A percentile compares a stretch with the other conserved stretches of the same genome.
Evolutionary conservation across 2,329 filamentous ascomycete genomes (phyloP).

Genomic region (Atkinsonella texensis): DNA sequence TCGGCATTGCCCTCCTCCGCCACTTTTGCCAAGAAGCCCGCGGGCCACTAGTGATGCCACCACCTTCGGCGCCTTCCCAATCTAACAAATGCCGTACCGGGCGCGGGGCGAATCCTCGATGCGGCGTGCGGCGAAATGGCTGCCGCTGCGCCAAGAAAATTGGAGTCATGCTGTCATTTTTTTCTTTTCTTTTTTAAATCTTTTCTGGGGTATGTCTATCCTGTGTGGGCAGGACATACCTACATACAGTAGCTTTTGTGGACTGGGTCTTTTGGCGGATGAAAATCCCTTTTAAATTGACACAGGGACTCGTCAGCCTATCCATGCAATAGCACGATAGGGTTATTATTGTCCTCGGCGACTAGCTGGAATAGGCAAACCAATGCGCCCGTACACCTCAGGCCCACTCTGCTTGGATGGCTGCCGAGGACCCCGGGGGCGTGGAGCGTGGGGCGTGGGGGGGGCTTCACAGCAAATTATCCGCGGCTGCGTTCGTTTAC

Average conservation of each 20-base stretch:
- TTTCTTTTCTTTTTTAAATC: too few relatives aligned
- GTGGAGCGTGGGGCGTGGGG: too few relatives aligned
- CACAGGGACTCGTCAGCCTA: too few relatives aligned
- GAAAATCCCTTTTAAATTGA: too few relatives aligned
- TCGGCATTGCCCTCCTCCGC: neutral
- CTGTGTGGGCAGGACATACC: too few relatives aligned
- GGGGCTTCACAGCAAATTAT: slow-evolving; percentile 3
- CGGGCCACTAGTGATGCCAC: neutral
- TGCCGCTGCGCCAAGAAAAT: too few relatives aligned
- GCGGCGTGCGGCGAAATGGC: neutral
- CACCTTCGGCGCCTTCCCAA: slow-evolving; percentile 8
- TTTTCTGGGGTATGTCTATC: too few relatives aligned
- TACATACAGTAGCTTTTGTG: too few relatives aligned
- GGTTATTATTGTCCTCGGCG: neutral
- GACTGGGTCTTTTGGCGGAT: too few relatives aligned
- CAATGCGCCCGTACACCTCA: neutral
- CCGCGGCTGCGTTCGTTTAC: slow-evolving; percentile 2
- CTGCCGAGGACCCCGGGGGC: too few relatives aligned
- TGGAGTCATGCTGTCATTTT: too few relatives aligned
- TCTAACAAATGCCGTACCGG: neutral
- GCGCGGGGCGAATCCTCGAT: neutral
- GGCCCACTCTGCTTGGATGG: too few relatives aligned
- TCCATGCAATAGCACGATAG: neutral
- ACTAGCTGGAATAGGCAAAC: neutral
- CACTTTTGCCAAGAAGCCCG: neutral